phyloP scores from a whole-genome alignment of 208 protist species.

The Trypanosoma avium region DNA sequence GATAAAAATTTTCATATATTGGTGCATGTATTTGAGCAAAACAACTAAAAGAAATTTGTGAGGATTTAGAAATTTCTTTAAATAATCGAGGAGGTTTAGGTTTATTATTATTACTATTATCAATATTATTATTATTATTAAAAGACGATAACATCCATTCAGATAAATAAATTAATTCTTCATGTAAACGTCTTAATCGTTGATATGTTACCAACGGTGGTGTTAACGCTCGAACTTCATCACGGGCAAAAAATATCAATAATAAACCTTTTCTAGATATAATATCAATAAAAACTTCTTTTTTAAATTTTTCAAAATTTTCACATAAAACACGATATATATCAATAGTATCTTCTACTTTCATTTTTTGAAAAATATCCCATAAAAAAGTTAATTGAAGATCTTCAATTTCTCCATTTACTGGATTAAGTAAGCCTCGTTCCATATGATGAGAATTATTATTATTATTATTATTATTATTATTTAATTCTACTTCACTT shows the following conservation, averaged over 20 bases:
- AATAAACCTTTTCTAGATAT: conserved; percentile 54
- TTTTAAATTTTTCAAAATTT: conserved; percentile 20
- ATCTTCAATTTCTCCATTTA: conserved; percentile 57
- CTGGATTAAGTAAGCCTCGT: conserved; percentile 20
- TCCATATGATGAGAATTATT: neutral
- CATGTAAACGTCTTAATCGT: conserved; percentile 51
- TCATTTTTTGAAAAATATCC: conserved; percentile 44
- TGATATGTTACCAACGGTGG: conserved; percentile 55
- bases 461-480: conserved; percentile 2
- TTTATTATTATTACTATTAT: neutral
- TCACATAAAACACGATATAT: conserved; percentile 30
- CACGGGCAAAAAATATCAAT: conserved; percentile 77
- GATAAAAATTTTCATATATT: conserved; percentile 5
- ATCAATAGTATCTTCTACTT: conserved; percentile 42
- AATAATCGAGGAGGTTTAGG: conserved; percentile 12
- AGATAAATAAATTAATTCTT: conserved; percentile 8
- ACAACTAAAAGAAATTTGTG: conserved; percentile 24
- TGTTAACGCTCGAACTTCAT: conserved; percentile 80
- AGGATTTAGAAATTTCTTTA: conserved; percentile 11
- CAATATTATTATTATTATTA: neutral
- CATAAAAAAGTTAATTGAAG: conserved; percentile 71
- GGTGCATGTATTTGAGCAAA: conserved; percentile 29
- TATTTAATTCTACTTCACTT: neutral
- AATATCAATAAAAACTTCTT: conserved; percentile 46
- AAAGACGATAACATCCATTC: neutral